These are phyloP conservation scores for Ascochyta clinopodiicola DNA, from an alignment of 2,329 filamentous ascomycete genomes.

Conservation along the genomic window DNA sequence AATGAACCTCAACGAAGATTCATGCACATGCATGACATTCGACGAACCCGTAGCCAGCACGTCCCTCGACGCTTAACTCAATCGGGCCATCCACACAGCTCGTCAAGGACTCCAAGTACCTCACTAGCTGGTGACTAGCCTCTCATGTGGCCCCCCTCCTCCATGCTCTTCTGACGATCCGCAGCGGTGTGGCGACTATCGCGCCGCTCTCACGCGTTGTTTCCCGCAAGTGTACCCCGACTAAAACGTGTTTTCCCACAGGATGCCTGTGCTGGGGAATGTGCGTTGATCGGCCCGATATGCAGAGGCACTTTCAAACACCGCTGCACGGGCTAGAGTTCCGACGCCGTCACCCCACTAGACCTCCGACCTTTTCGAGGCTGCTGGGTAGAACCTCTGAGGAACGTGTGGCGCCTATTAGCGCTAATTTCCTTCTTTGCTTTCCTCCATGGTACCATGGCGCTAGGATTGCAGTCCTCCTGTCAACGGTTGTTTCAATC, in stretches of 20 bases:
- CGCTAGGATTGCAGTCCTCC: conserved; percentile 2
- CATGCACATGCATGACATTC: conserved; percentile 14
- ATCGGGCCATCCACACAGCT: conserved; percentile 2
- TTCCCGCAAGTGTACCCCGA: conserved; percentile 14
- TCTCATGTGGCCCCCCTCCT: no score
- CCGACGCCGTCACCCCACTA: conserved; percentile 3
- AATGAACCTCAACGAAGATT: neutral
- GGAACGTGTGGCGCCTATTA: neutral
- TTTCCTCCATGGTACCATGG: neutral
- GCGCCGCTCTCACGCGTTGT: conserved; percentile 6
- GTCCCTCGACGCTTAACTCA: neutral
- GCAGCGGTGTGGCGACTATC: conserved; percentile 21
- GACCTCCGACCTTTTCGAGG: neutral
- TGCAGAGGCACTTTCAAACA: conserved; percentile 1
- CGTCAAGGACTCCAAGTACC: neutral
- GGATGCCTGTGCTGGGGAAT: conserved; percentile 5
- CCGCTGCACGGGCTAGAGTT: conserved; percentile 2
- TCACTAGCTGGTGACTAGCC: no score
- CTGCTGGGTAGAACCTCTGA: neutral
- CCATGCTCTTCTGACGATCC: conserved; percentile 3
- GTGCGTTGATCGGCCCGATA: conserved; percentile 4
- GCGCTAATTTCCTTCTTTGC: neutral
- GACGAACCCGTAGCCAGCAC: conserved; percentile 5
- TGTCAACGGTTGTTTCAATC: neutral
- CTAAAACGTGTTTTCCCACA: conserved; percentile 5